Evolutionary conservation across 202 grass and related monocot genomes (phyloP).

Genomic region (Bolboschoenoplectus hybrid): DNA sequence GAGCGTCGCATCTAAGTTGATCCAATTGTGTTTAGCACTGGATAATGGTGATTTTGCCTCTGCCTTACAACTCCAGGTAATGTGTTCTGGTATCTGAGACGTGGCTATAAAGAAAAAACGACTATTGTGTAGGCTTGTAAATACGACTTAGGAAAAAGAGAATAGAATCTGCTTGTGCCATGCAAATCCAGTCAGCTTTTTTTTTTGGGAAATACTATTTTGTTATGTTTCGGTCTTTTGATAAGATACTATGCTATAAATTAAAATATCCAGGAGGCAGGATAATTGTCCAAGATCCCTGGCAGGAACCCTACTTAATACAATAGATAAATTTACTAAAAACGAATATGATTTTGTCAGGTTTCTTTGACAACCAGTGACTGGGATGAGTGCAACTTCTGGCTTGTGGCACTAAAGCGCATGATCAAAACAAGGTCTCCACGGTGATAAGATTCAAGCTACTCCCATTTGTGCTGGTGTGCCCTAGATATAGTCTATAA

Average conservation of each 20-base stretch:
- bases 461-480: slow-evolving; percentile 25
- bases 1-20: slow-evolving; percentile 83
- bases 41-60: slow-evolving; percentile 70
- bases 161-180: slow-evolving; percentile 13
- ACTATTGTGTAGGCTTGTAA: too few species aligned
- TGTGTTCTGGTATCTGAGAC: not conserved
- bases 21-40: slow-evolving; percentile 79
- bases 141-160: not conserved
- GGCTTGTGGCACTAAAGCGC: slow-evolving; percentile 88
- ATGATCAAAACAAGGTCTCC: slow-evolving; percentile 93
- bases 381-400: slow-evolving; percentile 98
- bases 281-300: not conserved
- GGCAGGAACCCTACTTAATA: not conserved
- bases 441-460: slow-evolving; percentile 52
- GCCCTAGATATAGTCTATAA: slow-evolving; percentile 50
- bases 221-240: not conserved
- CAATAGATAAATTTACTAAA: not conserved
- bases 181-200: not conserved
- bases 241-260: not conserved
- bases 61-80: slow-evolving; percentile 90
- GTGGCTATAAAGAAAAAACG: not conserved
- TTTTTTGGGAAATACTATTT: not conserved
- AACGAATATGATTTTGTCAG: slow-evolving; percentile 45
- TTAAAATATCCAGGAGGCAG: not conserved
- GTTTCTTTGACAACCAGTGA: slow-evolving; percentile 83